These are phyloP conservation scores for Russula ochroleuca DNA, from an alignment of 768 basidiomycete genomes.

Conservation along the genomic window DNA sequence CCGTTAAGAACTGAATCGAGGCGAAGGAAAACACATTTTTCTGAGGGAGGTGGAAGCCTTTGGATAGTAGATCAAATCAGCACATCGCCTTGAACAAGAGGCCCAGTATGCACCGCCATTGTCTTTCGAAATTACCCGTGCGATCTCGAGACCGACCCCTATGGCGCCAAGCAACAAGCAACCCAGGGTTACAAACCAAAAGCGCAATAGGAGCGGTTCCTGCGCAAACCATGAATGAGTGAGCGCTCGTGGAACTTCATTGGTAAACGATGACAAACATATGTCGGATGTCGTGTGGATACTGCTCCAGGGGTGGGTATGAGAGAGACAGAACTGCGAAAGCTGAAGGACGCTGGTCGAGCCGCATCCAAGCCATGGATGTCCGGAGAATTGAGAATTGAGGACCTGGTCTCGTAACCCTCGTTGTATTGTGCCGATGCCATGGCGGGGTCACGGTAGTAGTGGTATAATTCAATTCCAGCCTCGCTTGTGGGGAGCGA, in stretches of 20 bases:
- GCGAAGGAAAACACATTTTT: constrained; percentile 48
- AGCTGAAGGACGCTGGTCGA: neutral
- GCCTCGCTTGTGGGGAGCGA: too few species aligned
- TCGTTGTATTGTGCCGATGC: neutral
- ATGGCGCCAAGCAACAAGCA: neutral
- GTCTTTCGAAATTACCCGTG: constrained; percentile 4
- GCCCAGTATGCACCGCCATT: constrained; percentile 10
- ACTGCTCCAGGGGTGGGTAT: constrained; percentile 20
- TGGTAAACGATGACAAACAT: neutral
- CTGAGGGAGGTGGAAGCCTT: constrained; percentile 52
- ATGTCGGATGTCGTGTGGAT: constrained; percentile 15
- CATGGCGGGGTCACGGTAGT: neutral
- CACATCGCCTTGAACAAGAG: neutral
- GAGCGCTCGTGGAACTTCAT: neutral
- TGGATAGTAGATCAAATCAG: neutral
- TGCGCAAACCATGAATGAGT: neutral
- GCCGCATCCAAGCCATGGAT: neutral
- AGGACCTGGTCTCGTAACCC: neutral
- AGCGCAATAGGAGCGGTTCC: constrained; percentile 12
- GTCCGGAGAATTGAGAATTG: neutral
- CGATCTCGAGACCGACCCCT: constrained; percentile 22
- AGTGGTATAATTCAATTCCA: neutral
- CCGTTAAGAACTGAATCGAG: constrained; percentile 44
- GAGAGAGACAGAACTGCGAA: constrained; percentile 12
- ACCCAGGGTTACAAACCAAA: constrained; percentile 15